Conservation (phyloP, 2,329 filamentous ascomycete species). For the Trichoderma sp. region DNA sequence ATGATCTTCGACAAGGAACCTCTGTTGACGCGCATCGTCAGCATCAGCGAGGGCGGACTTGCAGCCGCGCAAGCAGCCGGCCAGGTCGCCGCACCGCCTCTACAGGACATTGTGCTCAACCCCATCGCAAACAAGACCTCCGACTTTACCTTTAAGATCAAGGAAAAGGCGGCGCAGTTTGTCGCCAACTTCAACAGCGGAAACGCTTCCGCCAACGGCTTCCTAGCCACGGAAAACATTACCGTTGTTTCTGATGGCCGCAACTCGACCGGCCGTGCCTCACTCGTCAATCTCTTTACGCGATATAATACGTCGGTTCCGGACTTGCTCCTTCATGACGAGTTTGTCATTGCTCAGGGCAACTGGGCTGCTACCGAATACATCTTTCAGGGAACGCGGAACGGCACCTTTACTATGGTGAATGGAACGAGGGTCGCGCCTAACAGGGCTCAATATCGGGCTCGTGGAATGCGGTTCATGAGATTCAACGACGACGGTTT, state of each 20-base stretch:
- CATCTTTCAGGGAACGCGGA: constrained; percentile 10
- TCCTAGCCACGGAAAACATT: constrained; percentile 3
- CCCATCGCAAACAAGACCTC: constrained; percentile 9
- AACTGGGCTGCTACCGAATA: constrained; percentile 20
- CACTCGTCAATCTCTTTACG: background rate
- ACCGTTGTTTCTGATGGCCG: constrained; percentile 14
- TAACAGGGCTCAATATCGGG: constrained; percentile 1
- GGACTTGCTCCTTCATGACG: constrained; percentile 7
- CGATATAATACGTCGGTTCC: constrained; percentile 17
- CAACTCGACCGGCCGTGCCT: constrained; percentile 11
- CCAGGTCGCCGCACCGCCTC: background rate
- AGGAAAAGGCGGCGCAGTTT: constrained; percentile 14
- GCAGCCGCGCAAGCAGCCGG: background rate
- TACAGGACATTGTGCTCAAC: background rate
- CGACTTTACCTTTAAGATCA: constrained; percentile 10
- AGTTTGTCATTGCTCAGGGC: constrained; percentile 14
- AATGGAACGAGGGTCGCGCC: constrained; percentile 5
- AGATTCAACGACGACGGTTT: constrained; percentile 14
- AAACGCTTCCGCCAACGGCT: constrained; percentile 10
- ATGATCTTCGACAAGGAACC: constrained; percentile 17
- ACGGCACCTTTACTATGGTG: constrained; percentile 6
- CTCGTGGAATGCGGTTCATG: constrained; percentile 8
- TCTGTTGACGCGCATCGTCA: constrained; percentile 10
- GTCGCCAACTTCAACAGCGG: constrained; percentile 12
- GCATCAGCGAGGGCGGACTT: constrained; percentile 7